Evolutionary conservation across 257 asterid genomes (phyloP), one percentile per base, ranked within the genome.

Genomic region (Fraxinus americana): DNA sequence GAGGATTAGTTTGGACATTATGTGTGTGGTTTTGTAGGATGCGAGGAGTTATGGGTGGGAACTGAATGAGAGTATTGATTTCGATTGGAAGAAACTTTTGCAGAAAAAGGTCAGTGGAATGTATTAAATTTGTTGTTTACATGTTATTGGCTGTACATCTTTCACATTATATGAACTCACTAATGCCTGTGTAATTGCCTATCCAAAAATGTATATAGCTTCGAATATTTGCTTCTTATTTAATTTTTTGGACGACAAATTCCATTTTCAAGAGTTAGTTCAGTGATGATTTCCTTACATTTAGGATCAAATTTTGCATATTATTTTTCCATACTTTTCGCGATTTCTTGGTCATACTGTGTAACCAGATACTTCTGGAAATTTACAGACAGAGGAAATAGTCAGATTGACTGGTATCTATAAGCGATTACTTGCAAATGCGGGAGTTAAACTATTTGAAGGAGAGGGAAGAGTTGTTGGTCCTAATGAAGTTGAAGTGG

Each of bases 1-100:
- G 13, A 13, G 7, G 63, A 59, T 23, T 23, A 61, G 16, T 61
- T 25, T 25, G 30, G 16, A 9, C 68, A 19, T 39, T 29, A 35
- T 74, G 4, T 30, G 69, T 59, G 16, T 75, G 68, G 50, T 34
- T 82, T 82, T 84, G 86, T 91, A 96, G 99, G 99, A 96, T 72
- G 96, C 99, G 9, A 89, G 93, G 92, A 96, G 76, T 83, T 96
- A 76, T 75, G 99, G 99, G 38, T 96, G 99, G 99, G 98, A 96
- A 79, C 78, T 96, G 81, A 93, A 86, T 83, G 97, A 93, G 83
- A 90, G 70, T 45, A 71, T 84, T 80, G 90, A 92, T 80, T 96
- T 93, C 90, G 89, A 91, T 77, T 96, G 99, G 99, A 92, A 96
- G 95, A 96, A 87, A 82, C 99, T 96, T 79, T 70, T 96, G 78